Conservation (phyloP, 1,284 basidiomycete genomes). For the Leccinum solheimii region DNA sequence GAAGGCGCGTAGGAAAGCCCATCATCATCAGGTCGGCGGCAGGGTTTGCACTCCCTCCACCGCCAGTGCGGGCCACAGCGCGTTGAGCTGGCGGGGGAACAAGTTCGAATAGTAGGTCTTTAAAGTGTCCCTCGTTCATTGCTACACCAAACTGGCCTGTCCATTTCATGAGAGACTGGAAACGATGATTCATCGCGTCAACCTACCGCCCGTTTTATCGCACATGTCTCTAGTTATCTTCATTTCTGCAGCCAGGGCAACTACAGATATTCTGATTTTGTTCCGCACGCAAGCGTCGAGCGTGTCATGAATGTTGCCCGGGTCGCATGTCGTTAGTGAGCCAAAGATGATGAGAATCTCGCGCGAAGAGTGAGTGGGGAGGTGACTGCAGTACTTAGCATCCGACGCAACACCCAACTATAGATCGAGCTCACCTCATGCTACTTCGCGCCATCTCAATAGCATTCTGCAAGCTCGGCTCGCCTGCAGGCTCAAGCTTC, state of each 20-base stretch:
- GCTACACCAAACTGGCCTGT: constrained; percentile 91
- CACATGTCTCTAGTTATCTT: constrained; percentile 93
- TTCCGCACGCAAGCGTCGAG: constrained; percentile 78
- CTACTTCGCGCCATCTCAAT: constrained; percentile 92
- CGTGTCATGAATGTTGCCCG: constrained; percentile 94
- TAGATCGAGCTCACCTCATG: constrained; percentile 64
- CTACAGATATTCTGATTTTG: constrained; percentile 89
- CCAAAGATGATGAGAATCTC: constrained; percentile 95
- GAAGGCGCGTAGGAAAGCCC: constrained; percentile 95
- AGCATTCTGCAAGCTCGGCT: constrained; percentile 95
- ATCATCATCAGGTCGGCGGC: constrained; percentile 96
- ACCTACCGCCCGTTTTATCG: constrained; percentile 83
- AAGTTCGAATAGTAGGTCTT: constrained; percentile 93
- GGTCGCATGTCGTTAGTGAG: constrained; percentile 94
- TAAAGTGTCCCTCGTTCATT: constrained; percentile 95
- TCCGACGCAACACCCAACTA: background rate
- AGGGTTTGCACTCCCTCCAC: constrained; percentile 52
- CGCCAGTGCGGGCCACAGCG: constrained; percentile 52
- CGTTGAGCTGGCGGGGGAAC: constrained; percentile 92
- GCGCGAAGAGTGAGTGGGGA: constrained; percentile 93
- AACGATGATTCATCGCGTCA: background rate
- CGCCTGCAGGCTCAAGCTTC: constrained; percentile 86
- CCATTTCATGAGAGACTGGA: constrained; percentile 12
- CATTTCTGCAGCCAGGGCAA: constrained; percentile 94
- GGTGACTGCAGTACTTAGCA: constrained; percentile 59